A percentile compares a stretch with the other conserved stretches of the same genome.
These are phyloP conservation scores for Aureobasidium sp. DNA, from an alignment of 2,329 filamentous ascomycete genomes.

Conservation along the genomic window DNA sequence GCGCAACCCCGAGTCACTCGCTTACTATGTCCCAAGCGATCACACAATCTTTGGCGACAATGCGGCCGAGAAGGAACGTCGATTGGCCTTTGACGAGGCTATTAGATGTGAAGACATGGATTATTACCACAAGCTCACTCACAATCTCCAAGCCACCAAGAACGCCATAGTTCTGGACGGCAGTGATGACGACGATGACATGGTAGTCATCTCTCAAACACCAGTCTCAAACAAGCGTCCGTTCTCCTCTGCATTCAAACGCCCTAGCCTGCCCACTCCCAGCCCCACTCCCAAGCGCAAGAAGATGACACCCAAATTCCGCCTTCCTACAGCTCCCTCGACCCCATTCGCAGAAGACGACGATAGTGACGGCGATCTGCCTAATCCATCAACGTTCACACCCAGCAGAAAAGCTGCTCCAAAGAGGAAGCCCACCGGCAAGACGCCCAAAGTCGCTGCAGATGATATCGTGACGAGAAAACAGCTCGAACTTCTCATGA, in stretches of 20 bases:
- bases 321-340: neutral
- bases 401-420: neutral
- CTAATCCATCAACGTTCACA: neutral
- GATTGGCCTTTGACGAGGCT: neutral
- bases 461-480: neutral
- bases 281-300: neutral
- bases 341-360: neutral
- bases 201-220: neutral
- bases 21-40: neutral
- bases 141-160: neutral
- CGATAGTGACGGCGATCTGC: neutral
- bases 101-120: neutral
- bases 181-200: neutral
- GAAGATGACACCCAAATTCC: neutral
- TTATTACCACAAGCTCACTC: neutral
- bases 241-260: neutral
- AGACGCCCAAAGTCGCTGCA: neutral
- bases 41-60: too few relatives aligned
- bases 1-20: neutral
- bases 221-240: neutral
- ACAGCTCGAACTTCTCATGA: neutral
- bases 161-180: neutral
- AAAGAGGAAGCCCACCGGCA: neutral
- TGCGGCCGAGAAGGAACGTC: neutral
- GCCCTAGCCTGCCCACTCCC: neutral